A percentile compares a stretch with the other conserved stretches of the same genome.
Evolutionary conservation across 805 yeast species (phyloP).

Genomic region (Zygosaccharomyces siamensis): DNA sequence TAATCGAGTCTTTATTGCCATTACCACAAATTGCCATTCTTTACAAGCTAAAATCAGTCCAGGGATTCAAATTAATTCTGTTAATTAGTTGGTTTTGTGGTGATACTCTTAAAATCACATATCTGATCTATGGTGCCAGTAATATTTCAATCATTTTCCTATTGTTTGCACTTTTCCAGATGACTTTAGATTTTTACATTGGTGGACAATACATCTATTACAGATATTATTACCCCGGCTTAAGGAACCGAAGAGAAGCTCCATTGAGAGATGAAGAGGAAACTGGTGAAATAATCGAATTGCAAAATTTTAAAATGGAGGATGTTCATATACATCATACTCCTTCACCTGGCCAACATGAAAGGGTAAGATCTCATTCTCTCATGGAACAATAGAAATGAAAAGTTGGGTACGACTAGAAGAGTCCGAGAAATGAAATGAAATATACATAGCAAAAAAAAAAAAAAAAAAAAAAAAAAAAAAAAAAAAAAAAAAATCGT

Average conservation of each 20-base stretch:
- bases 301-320: slow-evolving; percentile 13
- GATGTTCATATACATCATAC: slow-evolving; percentile 2
- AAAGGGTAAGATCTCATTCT: slow-evolving; percentile 12
- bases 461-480: background rate
- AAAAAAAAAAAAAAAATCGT: background rate
- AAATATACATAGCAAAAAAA: background rate
- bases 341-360: slow-evolving; percentile 11
- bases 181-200: slow-evolving; percentile 65
- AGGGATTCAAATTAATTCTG: slow-evolving; percentile 73
- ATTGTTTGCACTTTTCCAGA: slow-evolving; percentile 71
- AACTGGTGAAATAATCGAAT: slow-evolving; percentile 12
- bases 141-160: slow-evolving; percentile 62
- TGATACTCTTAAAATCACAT: slow-evolving; percentile 71
- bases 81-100: slow-evolving; percentile 86
- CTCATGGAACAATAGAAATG: background rate
- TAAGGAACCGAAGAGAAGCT: slow-evolving; percentile 6
- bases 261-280: slow-evolving; percentile 1
- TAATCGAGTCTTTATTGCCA: slow-evolving; percentile 69
- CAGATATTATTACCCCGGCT: slow-evolving; percentile 37
- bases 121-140: slow-evolving; percentile 69
- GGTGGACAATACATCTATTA: slow-evolving; percentile 69
- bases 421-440: too few relatives aligned
- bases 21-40: slow-evolving; percentile 73
- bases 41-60: slow-evolving; percentile 59
- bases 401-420: too few relatives aligned